Base-by-base conservation (phyloP, 2,329 filamentous ascomycete genomes). In the Calonectria crousiana region DNA sequence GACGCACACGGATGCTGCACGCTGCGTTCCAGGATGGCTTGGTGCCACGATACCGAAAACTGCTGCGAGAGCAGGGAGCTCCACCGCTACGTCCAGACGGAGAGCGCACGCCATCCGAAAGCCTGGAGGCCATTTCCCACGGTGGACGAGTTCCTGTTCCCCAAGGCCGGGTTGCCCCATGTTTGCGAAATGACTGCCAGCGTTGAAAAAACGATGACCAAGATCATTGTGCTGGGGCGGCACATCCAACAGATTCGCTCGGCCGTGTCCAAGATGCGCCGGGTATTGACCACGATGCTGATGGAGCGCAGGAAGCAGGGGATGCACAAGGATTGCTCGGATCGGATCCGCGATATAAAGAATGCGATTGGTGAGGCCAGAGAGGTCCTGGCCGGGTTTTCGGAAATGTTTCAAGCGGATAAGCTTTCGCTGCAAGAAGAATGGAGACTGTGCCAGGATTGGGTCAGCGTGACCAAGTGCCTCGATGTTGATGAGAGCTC, bases 1-100 rank as follows among this genome's bases (percentile, higher is more conserved):
- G 71, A 74, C 0, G 44, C 76, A 1, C 82, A 84, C 53, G 78
- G 77, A 2, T 84, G 82, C 72, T 84, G 82, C 67, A 74, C 77
- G 56, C 66, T 73, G 67, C 74, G 72, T 1, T 32, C 52, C 51
- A 73, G 56, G 18, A 72, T 75, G 32, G 32, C 75, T n/a, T 65
- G 51, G 53, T 83, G 82, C 23, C 69, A 71, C 1, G 14, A 68
- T 10, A 18, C 64, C 4, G 67, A 72, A 14, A 34, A 56, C 2
- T 81, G 79, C 64, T 13, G 32, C 20, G 20, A 69, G 4, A 49
- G 69, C 3, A 36, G 60, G 28, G 56, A 72, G 0, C 28, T 81
- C 16, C 77, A 82, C 51, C 64, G 60, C 8, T 82, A 82, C 62
- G 2, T 58, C n/a, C 77, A 80, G 53, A 49, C 71, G 11, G n/a